These are phyloP conservation scores for Cornus florida DNA, from an alignment of 148 eudicot species.

Conservation along the genomic window DNA sequence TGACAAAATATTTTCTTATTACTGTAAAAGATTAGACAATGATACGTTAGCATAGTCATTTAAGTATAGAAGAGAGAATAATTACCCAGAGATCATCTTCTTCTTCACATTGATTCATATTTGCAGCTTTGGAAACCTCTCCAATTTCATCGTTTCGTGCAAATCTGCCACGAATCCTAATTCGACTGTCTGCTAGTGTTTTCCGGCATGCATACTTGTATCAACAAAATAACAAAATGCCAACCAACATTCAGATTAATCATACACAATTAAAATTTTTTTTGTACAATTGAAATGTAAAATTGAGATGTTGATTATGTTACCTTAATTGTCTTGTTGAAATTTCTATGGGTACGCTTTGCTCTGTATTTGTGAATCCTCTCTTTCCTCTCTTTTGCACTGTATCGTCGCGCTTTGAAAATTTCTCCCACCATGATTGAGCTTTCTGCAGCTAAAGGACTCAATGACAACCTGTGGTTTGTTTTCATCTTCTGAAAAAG, in stretches of 20 bases:
- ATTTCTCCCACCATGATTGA: conserved; percentile 61
- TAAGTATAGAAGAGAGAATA: background rate
- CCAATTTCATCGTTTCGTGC: conserved; percentile 84
- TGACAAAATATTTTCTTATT: no score
- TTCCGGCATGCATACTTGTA: conserved; percentile 90
- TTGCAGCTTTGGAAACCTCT: conserved; percentile 57
- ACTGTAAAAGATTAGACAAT: no score
- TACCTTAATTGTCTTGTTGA: conserved; percentile 93
- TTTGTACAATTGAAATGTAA: background rate
- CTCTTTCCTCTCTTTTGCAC: conserved; percentile 83
- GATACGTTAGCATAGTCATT: background rate
- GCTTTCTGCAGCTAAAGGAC: conserved; percentile 46
- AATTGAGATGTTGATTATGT: background rate
- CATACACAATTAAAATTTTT: background rate
- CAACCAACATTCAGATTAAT: conserved; percentile 6
- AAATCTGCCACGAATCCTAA: conserved; percentile 94
- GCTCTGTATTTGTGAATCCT: conserved; percentile 84
- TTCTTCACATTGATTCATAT: conserved; percentile 52
- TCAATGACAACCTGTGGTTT: conserved; percentile 31
- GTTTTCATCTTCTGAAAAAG: conserved; percentile 25
- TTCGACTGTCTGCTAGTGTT: conserved; percentile 88
- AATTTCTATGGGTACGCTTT: conserved; percentile 81
- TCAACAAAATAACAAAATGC: background rate
- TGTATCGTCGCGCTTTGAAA: conserved; percentile 73
- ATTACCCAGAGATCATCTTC: conserved; percentile 74